Evolutionary conservation across 2,329 filamentous ascomycete species (phyloP).

Genomic region (Fusarium aywerte): DNA sequence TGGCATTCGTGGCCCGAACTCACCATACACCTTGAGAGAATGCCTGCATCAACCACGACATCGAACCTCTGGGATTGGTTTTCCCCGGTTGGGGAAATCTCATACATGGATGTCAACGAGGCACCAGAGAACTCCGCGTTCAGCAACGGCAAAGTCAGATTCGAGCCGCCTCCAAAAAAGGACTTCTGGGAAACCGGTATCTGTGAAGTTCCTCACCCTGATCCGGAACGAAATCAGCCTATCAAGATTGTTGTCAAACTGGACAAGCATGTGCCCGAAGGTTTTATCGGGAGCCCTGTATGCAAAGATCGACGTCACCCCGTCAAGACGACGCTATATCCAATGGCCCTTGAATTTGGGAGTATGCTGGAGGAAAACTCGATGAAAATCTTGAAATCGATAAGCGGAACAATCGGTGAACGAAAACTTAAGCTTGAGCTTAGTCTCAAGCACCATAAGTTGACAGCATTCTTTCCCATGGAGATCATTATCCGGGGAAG

Average conservation of each 20-base stretch:
- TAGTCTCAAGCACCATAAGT: constrained; percentile 44
- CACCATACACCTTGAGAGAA: constrained; percentile 46
- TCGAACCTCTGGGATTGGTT: constrained; percentile 65
- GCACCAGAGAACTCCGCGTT: constrained; percentile 23
- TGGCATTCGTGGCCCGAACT: constrained; percentile 53
- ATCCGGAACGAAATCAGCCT: constrained; percentile 31
- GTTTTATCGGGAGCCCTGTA: constrained; percentile 37
- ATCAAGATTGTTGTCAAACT: constrained; percentile 34
- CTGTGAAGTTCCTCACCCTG: constrained; percentile 43
- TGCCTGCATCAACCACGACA: constrained; percentile 54
- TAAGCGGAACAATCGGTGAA: constrained; percentile 21
- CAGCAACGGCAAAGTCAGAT: constrained; percentile 59
- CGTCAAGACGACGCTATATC: constrained; percentile 54
- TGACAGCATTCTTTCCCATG: constrained; percentile 50
- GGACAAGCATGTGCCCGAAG: constrained; percentile 1
- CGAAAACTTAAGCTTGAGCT: constrained; percentile 46
- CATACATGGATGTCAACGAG: constrained; percentile 64
- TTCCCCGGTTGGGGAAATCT: constrained; percentile 61
- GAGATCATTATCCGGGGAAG: constrained; percentile 19
- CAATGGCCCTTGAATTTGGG: constrained; percentile 69
- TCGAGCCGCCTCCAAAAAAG: constrained; percentile 65
- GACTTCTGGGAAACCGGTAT: constrained; percentile 62
- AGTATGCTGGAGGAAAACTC: constrained; percentile 62
- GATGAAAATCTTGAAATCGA: constrained; percentile 68
- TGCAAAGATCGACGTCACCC: constrained; percentile 44